A percentile compares a stretch with the other conserved stretches of the same genome.
Conservation (phyloP, 2,329 filamentous ascomycete genomes). For the Botrytis sinoallii region DNA sequence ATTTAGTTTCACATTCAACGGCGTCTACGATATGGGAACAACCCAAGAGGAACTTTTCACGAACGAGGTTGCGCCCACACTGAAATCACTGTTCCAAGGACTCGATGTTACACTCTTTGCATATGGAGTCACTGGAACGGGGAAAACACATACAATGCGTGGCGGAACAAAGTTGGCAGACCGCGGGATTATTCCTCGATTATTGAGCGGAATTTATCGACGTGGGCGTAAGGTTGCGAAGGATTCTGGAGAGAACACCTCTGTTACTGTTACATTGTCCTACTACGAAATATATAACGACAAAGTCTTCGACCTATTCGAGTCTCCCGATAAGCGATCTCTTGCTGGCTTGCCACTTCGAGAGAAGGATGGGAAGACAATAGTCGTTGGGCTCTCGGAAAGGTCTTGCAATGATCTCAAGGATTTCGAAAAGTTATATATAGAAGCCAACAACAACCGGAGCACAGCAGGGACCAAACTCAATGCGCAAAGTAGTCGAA, state of each 20-base stretch:
- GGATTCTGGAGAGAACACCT: constrained; percentile 67
- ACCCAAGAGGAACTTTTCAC: constrained; percentile 87
- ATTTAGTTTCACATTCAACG: constrained; percentile 92
- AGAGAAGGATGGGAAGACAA: constrained; percentile 82
- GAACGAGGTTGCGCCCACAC: constrained; percentile 84
- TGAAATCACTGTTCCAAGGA: constrained; percentile 89
- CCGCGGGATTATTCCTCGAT: constrained; percentile 79
- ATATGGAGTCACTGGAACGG: constrained; percentile 89
- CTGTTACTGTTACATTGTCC: constrained; percentile 72
- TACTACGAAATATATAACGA: constrained; percentile 99
- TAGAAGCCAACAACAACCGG: constrained; percentile 86
- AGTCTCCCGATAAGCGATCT: constrained; percentile 76
- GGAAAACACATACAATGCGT: constrained; percentile 95
- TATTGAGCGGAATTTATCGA: constrained; percentile 82
- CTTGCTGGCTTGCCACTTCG: constrained; percentile 75
- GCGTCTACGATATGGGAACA: constrained; percentile 78
- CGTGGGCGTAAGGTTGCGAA: constrained; percentile 81
- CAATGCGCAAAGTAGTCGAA: constrained; percentile 85
- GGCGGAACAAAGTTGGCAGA: constrained; percentile 84
- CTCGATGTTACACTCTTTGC: constrained; percentile 88
- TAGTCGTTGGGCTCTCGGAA: constrained; percentile 83
- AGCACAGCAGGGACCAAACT: constrained; percentile 89
- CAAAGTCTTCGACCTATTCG: constrained; percentile 88
- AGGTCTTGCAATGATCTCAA: constrained; percentile 78
- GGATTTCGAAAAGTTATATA: constrained; percentile 86